Percentiles rank a stretch among this genome's conserved stretches.
Conservation (phyloP, 768 basidiomycete species). For the Mycena vulgaris region DNA sequence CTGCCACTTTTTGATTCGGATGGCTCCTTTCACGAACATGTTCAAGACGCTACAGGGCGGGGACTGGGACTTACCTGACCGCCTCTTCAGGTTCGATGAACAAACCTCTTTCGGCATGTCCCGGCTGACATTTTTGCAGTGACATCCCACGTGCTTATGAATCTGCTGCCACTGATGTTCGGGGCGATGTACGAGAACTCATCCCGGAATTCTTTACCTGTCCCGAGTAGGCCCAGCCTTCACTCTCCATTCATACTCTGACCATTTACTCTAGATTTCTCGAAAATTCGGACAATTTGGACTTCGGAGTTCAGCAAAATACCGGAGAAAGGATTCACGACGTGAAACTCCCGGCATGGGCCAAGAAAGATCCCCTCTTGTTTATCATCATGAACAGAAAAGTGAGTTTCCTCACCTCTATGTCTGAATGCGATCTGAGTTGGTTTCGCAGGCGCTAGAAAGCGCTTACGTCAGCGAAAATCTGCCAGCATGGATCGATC, state of each 20-base stretch:
- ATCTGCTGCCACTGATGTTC: conserved; percentile 87
- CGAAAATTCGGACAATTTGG: conserved; percentile 83
- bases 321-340: conserved; percentile 87
- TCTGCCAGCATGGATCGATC: conserved; percentile 92
- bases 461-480: conserved; percentile 89
- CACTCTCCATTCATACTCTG: neutral
- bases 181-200: conserved; percentile 94
- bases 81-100: conserved; percentile 77
- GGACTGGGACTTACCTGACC: conserved; percentile 94
- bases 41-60: conserved; percentile 96
- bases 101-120: neutral
- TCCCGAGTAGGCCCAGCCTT: conserved; percentile 72
- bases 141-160: conserved; percentile 87
- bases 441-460: conserved; percentile 78
- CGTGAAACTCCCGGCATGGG: conserved; percentile 94
- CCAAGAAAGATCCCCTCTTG: conserved; percentile 84
- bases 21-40: conserved; percentile 94
- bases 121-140: conserved; percentile 52
- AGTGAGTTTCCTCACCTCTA: conserved; percentile 55
- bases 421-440: neutral
- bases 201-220: conserved; percentile 92
- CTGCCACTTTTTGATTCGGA: conserved; percentile 92
- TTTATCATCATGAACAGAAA: conserved; percentile 86
- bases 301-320: conserved; percentile 83
- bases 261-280: conserved; percentile 71